These are phyloP conservation scores for Diaporthe caulivora DNA, from an alignment of 2,329 filamentous ascomycete genomes.

Conservation along the genomic window DNA sequence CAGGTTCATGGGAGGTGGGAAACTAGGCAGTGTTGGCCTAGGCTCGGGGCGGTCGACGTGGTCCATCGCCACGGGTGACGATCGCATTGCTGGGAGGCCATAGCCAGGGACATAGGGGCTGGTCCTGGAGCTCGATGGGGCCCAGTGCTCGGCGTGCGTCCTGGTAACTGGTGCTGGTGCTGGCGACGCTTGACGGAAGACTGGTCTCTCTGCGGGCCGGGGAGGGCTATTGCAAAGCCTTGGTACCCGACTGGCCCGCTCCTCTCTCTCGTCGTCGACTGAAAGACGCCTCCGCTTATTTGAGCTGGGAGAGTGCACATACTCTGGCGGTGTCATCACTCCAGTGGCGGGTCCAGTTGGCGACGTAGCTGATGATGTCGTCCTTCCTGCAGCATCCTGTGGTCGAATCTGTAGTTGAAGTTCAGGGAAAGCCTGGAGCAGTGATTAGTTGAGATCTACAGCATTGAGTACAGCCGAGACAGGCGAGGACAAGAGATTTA, in stretches of 20 bases:
- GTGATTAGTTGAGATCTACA: constrained; percentile 39
- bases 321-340: constrained; percentile 57
- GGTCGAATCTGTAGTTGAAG: constrained; percentile 52
- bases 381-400: constrained; percentile 49
- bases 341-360: constrained; percentile 48
- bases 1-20: constrained; percentile 53
- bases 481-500: constrained; percentile 45
- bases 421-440: constrained; percentile 59
- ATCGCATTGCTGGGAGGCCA: constrained; percentile 48
- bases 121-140: constrained; percentile 46
- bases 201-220: constrained; percentile 45
- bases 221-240: constrained; percentile 57
- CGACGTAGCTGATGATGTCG: constrained; percentile 50
- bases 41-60: constrained; percentile 51
- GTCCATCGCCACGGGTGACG: constrained; percentile 48
- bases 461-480: background rate
- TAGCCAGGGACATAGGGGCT: constrained; percentile 52
- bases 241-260: constrained; percentile 59
- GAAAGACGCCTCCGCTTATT: constrained; percentile 62
- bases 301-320: constrained; percentile 62
- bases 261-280: constrained; percentile 55
- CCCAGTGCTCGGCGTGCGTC: constrained; percentile 52
- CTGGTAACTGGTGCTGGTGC: constrained; percentile 46
- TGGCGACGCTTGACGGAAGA: constrained; percentile 53
- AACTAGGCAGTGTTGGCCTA: constrained; percentile 55